Base-by-base conservation (phyloP, 305 asterid genomes). In the Solanum hybrid region DNA sequence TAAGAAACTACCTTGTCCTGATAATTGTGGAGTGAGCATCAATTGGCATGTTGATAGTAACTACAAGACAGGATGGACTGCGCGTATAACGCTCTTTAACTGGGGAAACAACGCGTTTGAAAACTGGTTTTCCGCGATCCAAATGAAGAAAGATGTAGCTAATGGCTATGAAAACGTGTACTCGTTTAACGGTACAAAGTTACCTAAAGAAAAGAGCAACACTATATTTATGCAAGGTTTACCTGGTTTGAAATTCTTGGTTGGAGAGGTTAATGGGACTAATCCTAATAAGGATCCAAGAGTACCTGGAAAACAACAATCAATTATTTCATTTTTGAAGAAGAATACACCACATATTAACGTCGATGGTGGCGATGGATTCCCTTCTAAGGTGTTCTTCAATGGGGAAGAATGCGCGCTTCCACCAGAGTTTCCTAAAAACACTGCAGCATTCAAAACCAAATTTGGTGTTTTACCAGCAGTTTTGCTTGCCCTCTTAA, bases 11-110 rank as follows among this genome's bases (percentile, higher is more conserved):
- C 99, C 99, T 0, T 97, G 99, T 86, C 98, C 99, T 0, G 99
- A 97, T 85, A 96, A 97, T 79, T 96, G 99, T 77, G 99, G 99
- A 13, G 96, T 97, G 86, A 95, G 96, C 93, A 91, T 97, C 60
- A 96, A 97, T 91, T 96, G 99, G 99, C 99, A 97, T 92, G 64
- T 97, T 0, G 98, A 97, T 38, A 93, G 97, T 9, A 98, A 96
- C 81, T 95, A 91, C 91, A 95, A 93, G 77, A 91, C 56, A 31
- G 99, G 99, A 27, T 97, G 98, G 98, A 93, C 99, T 3, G 98
- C 98, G 4, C 88, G 99, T 32, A 89, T 97, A 88, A 97, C 99
- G 0, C 92, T 97, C 5, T 97, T 97, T 91, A 97, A 96, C 89
- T 96, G 99, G 99, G 95, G 92, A 2, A 91, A 92, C 32, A 34